These are phyloP conservation scores for Parathielavia appendiculata DNA, from an alignment of 495 filamentous ascomycete genomes.

Conservation along the genomic window DNA sequence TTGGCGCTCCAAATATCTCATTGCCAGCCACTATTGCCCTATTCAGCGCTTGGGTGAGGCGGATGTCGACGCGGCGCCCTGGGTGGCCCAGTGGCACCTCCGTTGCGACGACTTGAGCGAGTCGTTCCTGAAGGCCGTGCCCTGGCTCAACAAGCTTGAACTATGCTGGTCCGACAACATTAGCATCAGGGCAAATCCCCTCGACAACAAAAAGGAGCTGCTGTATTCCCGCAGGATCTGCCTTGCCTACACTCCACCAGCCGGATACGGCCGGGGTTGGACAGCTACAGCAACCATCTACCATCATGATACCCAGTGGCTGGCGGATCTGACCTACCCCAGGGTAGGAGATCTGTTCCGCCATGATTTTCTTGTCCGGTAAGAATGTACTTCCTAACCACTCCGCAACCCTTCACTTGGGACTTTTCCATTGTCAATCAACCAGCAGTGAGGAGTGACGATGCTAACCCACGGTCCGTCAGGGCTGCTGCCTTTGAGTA, in stretches of 20 bases:
- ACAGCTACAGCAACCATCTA: not conserved
- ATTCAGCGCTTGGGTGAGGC: not conserved
- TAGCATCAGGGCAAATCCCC: not conserved
- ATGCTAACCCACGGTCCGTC: too few species aligned
- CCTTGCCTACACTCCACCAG: not conserved
- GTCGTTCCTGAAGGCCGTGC: not conserved
- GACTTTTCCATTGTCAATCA: too few species aligned
- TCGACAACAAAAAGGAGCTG: not conserved
- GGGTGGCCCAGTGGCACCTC: not conserved
- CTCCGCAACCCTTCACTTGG: too few species aligned
- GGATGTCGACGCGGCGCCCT: not conserved
- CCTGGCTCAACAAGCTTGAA: not conserved
- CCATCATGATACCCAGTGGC: not conserved
- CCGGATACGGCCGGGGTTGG: not conserved
- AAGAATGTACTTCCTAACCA: not conserved
- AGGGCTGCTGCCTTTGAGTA: too few species aligned
- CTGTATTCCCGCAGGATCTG: not conserved
- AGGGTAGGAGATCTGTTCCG: not conserved
- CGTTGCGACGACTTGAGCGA: not conserved
- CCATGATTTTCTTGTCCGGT: not conserved
- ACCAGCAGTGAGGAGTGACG: too few species aligned
- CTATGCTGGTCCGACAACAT: not conserved
- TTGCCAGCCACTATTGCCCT: not conserved
- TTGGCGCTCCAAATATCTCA: not conserved
- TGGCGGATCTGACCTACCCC: not conserved